A percentile compares a stretch with the other conserved stretches of the same genome.
Conservation (phyloP, 495 filamentous ascomycete species). For the Neurospora hispaniola region DNA sequence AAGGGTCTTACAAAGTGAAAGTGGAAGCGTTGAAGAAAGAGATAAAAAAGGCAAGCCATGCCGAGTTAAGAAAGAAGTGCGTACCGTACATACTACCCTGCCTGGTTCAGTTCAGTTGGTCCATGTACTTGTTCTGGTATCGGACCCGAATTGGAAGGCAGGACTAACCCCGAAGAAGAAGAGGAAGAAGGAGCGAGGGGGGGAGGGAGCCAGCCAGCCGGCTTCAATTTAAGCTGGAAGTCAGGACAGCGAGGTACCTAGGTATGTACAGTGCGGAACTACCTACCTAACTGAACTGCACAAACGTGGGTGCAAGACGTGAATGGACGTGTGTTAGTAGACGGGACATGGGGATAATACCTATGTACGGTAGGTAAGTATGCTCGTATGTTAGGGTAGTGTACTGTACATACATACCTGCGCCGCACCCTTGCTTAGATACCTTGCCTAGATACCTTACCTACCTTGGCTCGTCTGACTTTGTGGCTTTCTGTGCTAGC, state of each 20-base stretch:
- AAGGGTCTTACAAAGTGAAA: too few species aligned
- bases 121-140: too few species aligned
- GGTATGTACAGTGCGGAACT: neutral
- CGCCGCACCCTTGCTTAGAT: neutral
- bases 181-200: too few species aligned
- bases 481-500: too few species aligned
- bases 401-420: neutral
- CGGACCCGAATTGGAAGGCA: neutral
- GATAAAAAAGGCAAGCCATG: neutral
- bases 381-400: neutral
- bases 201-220: neutral
- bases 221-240: too few species aligned
- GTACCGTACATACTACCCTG: too few species aligned
- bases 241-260: neutral
- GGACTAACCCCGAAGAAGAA: neutral
- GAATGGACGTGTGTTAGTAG: neutral
- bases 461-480: neutral
- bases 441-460: neutral
- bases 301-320: neutral
- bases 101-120: neutral
- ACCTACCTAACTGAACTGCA: too few species aligned
- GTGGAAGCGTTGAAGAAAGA: neutral
- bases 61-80: neutral
- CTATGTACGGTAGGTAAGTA: neutral
- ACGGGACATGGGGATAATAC: neutral